phyloP scores from a whole-genome alignment of 106 monocot genomes.

The Vanilla planifolia region DNA sequence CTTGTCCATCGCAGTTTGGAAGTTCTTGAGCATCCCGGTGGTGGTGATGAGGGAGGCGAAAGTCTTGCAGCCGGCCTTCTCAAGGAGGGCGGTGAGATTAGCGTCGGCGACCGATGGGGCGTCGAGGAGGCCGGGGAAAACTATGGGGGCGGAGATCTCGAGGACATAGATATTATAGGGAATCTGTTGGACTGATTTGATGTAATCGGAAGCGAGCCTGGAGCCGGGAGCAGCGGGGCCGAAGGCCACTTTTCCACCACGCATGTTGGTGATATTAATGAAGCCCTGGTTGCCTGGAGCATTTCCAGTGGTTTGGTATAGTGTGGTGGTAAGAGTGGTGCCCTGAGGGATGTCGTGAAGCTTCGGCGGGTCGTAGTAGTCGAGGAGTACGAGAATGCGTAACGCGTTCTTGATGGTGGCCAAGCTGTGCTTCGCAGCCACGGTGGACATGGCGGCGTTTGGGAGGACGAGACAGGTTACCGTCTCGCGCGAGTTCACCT shows the following conservation, averaged over 20 bases:
- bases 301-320: conserved; percentile 81
- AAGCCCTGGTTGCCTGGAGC: conserved; percentile 57
- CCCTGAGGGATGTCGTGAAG: conserved; percentile 63
- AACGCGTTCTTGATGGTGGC: conserved; percentile 81
- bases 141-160: conserved; percentile 75
- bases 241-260: conserved; percentile 64
- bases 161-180: conserved; percentile 83
- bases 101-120: conserved; percentile 36
- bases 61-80: conserved; percentile 90
- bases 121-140: conserved; percentile 76
- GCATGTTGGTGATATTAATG: conserved; percentile 78
- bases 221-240: conserved; percentile 54
- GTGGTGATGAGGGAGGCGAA: conserved; percentile 57
- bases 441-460: conserved; percentile 57
- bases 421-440: conserved; percentile 48
- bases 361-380: conserved; percentile 84
- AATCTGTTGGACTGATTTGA: conserved; percentile 53
- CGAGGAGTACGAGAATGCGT: conserved; percentile 75
- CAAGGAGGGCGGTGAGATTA: conserved; percentile 72
- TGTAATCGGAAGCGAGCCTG: conserved; percentile 49
- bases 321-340: conserved; percentile 56
- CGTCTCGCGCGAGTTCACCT: conserved; percentile 71
- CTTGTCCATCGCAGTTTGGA: conserved; percentile 57
- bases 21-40: conserved; percentile 79
- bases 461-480: conserved; percentile 70